Evolutionary conservation across 208 protist species (phyloP), one percentile per base, ranked within the genome.

Genomic region (Paratrypanosoma confusum): DNA sequence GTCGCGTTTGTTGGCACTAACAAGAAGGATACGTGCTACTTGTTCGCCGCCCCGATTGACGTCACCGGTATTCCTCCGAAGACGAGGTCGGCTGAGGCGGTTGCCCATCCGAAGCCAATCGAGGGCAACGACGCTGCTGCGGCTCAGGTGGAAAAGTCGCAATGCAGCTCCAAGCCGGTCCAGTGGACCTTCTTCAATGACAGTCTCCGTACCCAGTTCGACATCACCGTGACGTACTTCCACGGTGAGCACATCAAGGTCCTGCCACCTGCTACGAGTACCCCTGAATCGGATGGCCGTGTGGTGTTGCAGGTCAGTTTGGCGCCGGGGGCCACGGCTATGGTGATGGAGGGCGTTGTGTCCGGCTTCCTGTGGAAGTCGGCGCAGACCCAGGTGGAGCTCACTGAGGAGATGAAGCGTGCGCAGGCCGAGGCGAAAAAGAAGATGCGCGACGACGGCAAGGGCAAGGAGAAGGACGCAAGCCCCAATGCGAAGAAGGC

Each of bases 281-380:
- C 41, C 28, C 8, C 48, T 11, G 43, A 47, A 18, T 31, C 21
- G 18, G 27, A 27, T 13, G 55, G 47, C 7, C 31, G 26, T 23
- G 49, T 51, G 17, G 13, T 33, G 11, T 40, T 64, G 35, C 31
- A 29, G 21, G 46, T 59, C 3, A 22, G 33, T 20, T 13, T 70
- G 33, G 29, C 38, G 13, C 31, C 64, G 17, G 46, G 44, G 16
- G 55, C 53, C 3, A 86, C 73, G 28, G 56, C 64, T 40, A 37
- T 57, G 36, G 86, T 90, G 36, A 61, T 90, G 41, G 51, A 81
- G 55, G 81, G 81, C n/a, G 40, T 66, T 3, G 37, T 77, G 23
- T 57, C 58, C 14, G 74, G 74, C 43, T 70, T 74, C 49, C n/a
- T n/a, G n/a, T n/a, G n/a, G n/a, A 56, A 76, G 34, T 61, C 56